Conservation (phyloP, 495 filamentous ascomycete genomes). For the Penicillium crystallinum region DNA sequence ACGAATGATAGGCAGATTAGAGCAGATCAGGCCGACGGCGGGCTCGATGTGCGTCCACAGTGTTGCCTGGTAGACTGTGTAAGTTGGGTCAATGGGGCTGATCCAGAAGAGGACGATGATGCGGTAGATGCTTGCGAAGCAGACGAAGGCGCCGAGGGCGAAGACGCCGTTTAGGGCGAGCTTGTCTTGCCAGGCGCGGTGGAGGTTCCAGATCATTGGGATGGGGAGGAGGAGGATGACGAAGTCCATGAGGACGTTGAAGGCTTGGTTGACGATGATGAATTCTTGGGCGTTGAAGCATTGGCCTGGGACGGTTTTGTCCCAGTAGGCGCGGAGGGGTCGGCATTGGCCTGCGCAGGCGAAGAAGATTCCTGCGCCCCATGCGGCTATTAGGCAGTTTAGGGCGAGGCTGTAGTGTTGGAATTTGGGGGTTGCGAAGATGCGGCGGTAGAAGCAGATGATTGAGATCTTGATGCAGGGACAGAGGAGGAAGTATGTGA, state of each 20-base stretch:
- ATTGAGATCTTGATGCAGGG: slow-evolving; percentile 42
- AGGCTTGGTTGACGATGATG: slow-evolving; percentile 40
- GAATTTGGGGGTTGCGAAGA: slow-evolving; percentile 39
- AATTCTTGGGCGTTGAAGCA: slow-evolving; percentile 36
- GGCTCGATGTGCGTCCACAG: slow-evolving; percentile 58
- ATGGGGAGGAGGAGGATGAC: slow-evolving; percentile 36
- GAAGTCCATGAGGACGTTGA: slow-evolving; percentile 44
- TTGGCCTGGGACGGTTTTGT: slow-evolving; percentile 27
- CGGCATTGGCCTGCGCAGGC: slow-evolving; percentile 40
- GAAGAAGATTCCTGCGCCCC: slow-evolving; percentile 34
- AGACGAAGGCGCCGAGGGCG: slow-evolving; percentile 44
- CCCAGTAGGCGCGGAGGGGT: slow-evolving; percentile 39
- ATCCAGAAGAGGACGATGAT: slow-evolving; percentile 55
- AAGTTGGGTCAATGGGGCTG: slow-evolving; percentile 38
- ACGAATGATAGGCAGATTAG: slow-evolving; percentile 53
- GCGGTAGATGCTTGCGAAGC: slow-evolving; percentile 45
- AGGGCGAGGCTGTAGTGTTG: slow-evolving; percentile 25
- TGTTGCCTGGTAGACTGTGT: slow-evolving; percentile 46
- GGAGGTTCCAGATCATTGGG: slow-evolving; percentile 44
- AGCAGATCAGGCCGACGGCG: slow-evolving; percentile 51
- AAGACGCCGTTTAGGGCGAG: slow-evolving; percentile 45
- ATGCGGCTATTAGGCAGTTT: slow-evolving; percentile 31
- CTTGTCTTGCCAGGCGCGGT: slow-evolving; percentile 40
- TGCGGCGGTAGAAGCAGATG: slow-evolving; percentile 43
- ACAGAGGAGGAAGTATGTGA: slow-evolving; percentile 40